These are phyloP conservation scores for Macrolepiota fuliginosa DNA, from an alignment of 768 basidiomycete species.

Conservation along the genomic window DNA sequence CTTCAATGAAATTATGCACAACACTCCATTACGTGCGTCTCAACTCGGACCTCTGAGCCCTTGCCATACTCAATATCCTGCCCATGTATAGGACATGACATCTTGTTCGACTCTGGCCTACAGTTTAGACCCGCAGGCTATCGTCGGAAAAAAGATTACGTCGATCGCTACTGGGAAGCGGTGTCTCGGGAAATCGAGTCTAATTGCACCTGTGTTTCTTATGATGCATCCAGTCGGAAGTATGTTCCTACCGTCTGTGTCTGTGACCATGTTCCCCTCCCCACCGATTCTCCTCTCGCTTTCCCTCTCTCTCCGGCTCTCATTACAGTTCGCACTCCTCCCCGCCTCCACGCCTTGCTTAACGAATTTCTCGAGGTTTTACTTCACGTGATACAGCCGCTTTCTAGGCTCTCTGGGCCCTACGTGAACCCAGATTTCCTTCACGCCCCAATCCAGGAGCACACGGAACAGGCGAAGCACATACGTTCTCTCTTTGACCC, in stretches of 20 bases:
- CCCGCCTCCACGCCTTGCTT: conserved; percentile 68
- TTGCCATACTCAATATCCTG: conserved; percentile 15
- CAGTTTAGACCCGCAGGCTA: conserved; percentile 80
- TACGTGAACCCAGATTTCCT: conserved; percentile 59
- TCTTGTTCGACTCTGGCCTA: conserved; percentile 82
- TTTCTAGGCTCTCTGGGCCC: conserved; percentile 58
- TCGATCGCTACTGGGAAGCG: conserved; percentile 85
- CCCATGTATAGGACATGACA: conserved; percentile 67
- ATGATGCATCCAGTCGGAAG: conserved; percentile 52
- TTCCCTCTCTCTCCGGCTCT: conserved; percentile 34
- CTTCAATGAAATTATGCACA: conserved; percentile 79
- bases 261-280: conserved; percentile 24
- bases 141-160: conserved; percentile 66
- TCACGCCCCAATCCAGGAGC: conserved; percentile 58
- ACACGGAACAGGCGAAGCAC: conserved; percentile 60
- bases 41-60: conserved; percentile 10
- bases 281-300: conserved; percentile 1
- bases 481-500: conserved; percentile 81
- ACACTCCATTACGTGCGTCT: conserved; percentile 85
- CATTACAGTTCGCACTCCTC: conserved; percentile 66
- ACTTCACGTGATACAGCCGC: conserved; percentile 80
- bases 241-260: conserved; percentile 57
- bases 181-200: conserved; percentile 72
- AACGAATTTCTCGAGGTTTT: conserved; percentile 79
- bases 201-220: conserved; percentile 84